Conservation (phyloP, 2,329 filamentous ascomycete species). For the Pyrenochaeta sp. region DNA sequence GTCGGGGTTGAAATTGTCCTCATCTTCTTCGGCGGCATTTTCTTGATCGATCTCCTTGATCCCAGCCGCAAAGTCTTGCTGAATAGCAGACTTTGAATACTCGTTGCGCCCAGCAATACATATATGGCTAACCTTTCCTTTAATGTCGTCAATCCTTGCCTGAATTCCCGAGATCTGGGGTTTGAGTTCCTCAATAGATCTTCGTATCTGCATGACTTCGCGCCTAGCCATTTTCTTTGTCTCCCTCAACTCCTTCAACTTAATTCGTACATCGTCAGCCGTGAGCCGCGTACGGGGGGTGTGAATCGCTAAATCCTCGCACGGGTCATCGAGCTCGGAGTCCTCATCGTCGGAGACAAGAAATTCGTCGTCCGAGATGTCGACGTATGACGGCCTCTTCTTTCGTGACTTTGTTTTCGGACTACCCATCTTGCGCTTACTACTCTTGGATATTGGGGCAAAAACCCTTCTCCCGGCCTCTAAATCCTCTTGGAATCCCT, state of each 20-base stretch:
- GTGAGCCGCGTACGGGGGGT: conserved; percentile 50
- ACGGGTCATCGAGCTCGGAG: conserved; percentile 32
- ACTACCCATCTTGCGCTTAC: conserved; percentile 54
- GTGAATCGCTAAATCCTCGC: conserved; percentile 23
- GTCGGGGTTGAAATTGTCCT: conserved; percentile 63
- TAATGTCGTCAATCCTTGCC: conserved; percentile 38
- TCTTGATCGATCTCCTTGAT: conserved; percentile 69
- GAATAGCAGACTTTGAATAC: conserved; percentile 64
- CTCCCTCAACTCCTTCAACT: conserved; percentile 55
- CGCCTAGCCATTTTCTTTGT: conserved; percentile 53
- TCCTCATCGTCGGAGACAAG: conserved; percentile 27
- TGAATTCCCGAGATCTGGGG: conserved; percentile 39
- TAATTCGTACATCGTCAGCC: conserved; percentile 50
- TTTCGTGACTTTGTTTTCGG: neutral
- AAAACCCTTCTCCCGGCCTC: conserved; percentile 55
- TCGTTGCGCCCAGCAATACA: conserved; percentile 66
- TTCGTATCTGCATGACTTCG: conserved; percentile 36
- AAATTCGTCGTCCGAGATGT: conserved; percentile 23
- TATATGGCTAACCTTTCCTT: conserved; percentile 47
- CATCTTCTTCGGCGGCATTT: conserved; percentile 61
- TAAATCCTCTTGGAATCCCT: conserved; percentile 49
- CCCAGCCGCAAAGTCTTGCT: conserved; percentile 66
- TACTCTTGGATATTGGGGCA: conserved; percentile 36
- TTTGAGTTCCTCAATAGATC: conserved; percentile 42
- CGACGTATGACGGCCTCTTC: neutral